Percentiles rank a stretch among this genome's conserved stretches.
Conservation (phyloP, 768 basidiomycete genomes). For the Amanita subjunquillea region DNA sequence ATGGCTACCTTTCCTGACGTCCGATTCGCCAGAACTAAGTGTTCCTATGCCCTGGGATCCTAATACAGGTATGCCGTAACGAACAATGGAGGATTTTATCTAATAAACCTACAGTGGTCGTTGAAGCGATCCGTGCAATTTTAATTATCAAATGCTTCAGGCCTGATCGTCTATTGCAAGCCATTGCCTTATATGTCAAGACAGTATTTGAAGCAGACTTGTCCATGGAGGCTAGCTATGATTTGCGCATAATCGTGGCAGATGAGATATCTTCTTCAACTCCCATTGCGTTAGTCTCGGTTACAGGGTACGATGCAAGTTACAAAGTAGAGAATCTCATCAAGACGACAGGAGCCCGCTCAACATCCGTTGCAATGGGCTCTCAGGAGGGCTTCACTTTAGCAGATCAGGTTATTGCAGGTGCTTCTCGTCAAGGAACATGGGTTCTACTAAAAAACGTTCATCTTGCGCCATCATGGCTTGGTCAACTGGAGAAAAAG, state of each 20-base stretch:
- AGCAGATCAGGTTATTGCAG: conserved; percentile 92
- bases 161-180: conserved; percentile 84
- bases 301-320: conserved; percentile 97
- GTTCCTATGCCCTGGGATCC: conserved; percentile 78
- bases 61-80: conserved; percentile 52
- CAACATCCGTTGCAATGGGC: conserved; percentile 93
- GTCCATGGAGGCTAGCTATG: conserved; percentile 61
- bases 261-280: conserved; percentile 74
- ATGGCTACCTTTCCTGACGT: conserved; percentile 67
- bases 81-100: conserved; percentile 2
- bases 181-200: conserved; percentile 65
- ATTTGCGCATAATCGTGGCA: conserved; percentile 66
- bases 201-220: conserved; percentile 75
- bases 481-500: conserved; percentile 93
- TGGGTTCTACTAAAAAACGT: conserved; percentile 99
- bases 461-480: conserved; percentile 91
- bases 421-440: conserved; percentile 84
- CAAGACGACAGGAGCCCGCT: conserved; percentile 64
- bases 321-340: conserved; percentile 88
- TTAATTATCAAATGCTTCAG: conserved; percentile 85
- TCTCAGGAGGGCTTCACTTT: conserved; percentile 95
- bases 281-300: conserved; percentile 85
- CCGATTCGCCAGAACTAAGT: conserved; percentile 51
- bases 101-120: conserved; percentile 37
- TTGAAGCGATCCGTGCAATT: conserved; percentile 66